Base-by-base conservation (phyloP, 495 filamentous ascomycete genomes). In the Glutinoglossum americanum region DNA sequence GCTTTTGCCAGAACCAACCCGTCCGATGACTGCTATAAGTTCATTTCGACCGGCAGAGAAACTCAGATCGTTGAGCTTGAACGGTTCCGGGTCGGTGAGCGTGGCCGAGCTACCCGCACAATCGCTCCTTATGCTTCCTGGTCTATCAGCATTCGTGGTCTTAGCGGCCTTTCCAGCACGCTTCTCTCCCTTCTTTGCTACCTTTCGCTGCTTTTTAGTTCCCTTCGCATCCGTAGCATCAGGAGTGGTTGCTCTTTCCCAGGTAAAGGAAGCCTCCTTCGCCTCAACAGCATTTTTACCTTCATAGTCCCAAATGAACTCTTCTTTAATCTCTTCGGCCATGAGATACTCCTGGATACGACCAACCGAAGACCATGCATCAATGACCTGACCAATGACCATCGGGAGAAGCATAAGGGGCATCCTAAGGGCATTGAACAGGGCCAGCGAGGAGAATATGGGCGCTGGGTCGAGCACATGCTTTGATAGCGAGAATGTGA, bases 381-480 rank as follows among this genome's bases (percentile, higher is more conserved):
- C 92, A 26, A 84, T 84, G 6, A 87, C 79, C 64, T 90, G 85
- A 49, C 88, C 85, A 60, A 96, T 85, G 37, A 95, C 85, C 64
- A 94, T 65, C 0, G 89, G 89, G 1, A 98, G 73, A 59, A 95
- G 66, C 62, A 94, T 95, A 45, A 98, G 72, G 0, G 90, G 90
- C 71, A 94, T 79, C 19, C 90, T 81, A 44, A 98, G 74, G 4
- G 81, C 80, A 64, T 96, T 98, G 74, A 96, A 98, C 25, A 96
- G 70, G 0, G 89, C 90, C 32, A 96, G 72, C 0, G 92, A 95
- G 0, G 89, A 94, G 71, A 98, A 98, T 51, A 96, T 76, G 19
- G 80, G 73, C 0, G 89, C 87, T 0, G 90, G 82, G 17, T 79
- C 69, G 11, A 94, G 75, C 13, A 64, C 65, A 62, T 90, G 82